Conservation (phyloP, 1,139 yeast genomes). For the Pichia cactophila region DNA sequence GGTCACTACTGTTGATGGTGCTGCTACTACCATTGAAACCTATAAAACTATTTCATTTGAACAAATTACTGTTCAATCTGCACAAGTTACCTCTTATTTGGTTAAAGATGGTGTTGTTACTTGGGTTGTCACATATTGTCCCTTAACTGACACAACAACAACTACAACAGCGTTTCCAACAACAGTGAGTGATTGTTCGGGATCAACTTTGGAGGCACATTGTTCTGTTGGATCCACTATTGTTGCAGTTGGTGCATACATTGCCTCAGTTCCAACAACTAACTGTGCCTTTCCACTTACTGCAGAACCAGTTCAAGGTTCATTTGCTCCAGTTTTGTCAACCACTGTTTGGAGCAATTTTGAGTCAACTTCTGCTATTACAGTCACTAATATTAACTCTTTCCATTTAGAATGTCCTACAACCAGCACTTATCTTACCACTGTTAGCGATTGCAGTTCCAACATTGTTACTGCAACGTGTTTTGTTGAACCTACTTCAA, state of each 20-base stretch:
- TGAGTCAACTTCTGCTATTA: conserved; percentile 6
- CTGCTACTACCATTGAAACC: conserved; percentile 2
- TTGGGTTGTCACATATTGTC: conserved; percentile 18
- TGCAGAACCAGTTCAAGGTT: conserved; percentile 2
- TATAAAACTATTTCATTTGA: conserved; percentile 4
- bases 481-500: background rate
- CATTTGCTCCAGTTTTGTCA: conserved; percentile 1
- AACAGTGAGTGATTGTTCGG: conserved; percentile 1
- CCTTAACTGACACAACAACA: conserved; percentile 14
- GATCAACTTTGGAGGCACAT: background rate
- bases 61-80: conserved; percentile 7
- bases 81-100: conserved; percentile 3
- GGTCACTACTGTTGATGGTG: conserved; percentile 9
- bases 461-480: background rate
- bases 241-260: conserved; percentile 9
- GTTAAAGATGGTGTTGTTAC: conserved; percentile 16
- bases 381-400: conserved; percentile 16
- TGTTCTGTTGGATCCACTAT: conserved; percentile 5
- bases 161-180: background rate
- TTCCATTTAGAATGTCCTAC: conserved; percentile 11
- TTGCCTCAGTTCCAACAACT: conserved; percentile 11
- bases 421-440: conserved; percentile 2
- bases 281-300: conserved; percentile 6
- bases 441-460: conserved; percentile 3
- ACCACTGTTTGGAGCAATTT: background rate